Conservation (phyloP, 768 basidiomycete genomes). For the Tricholoma sp. region DNA sequence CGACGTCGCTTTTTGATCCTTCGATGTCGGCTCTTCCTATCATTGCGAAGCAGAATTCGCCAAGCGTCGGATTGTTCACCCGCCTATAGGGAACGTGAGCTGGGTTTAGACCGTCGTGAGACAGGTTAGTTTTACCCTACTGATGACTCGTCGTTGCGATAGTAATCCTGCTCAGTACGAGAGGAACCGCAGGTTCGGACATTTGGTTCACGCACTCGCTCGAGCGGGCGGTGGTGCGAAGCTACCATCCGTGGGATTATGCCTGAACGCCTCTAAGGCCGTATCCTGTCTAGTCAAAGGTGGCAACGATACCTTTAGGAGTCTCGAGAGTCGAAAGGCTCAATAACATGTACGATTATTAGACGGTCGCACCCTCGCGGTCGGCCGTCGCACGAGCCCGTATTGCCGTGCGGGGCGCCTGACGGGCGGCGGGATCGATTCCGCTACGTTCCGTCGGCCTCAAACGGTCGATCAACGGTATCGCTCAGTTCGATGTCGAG, state of each 20-base stretch:
- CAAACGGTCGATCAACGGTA: too few species aligned
- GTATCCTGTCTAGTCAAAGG: too few species aligned
- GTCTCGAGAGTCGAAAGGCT: too few species aligned
- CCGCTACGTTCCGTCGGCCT: too few species aligned
- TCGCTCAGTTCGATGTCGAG: too few species aligned
- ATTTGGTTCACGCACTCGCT: conserved; percentile 79
- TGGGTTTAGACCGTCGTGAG: conserved; percentile 82
- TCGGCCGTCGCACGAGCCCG: too few species aligned
- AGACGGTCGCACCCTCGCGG: too few species aligned
- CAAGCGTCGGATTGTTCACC: conserved; percentile 4
- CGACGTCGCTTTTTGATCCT: conserved; percentile 46
- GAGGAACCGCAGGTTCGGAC: conserved; percentile 82
- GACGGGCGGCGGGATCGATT: too few species aligned
- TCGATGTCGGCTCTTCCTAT: conserved; percentile 13
- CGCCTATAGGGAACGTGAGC: conserved; percentile 35
- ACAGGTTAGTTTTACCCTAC: conserved; percentile 86
- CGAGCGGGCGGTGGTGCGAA: conserved; percentile 74
- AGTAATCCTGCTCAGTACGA: conserved; percentile 80
- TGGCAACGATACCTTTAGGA: too few species aligned
- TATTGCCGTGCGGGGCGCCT: too few species aligned
- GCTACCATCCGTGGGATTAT: conserved; percentile 83
- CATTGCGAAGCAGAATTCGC: conserved; percentile 30
- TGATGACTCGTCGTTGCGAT: conserved; percentile 71
- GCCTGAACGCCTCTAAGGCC: conserved; percentile 84
- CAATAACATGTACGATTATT: too few species aligned